Evolutionary conservation across 495 filamentous ascomycete species (phyloP).

Genomic region (Podospora tetraspora): DNA sequence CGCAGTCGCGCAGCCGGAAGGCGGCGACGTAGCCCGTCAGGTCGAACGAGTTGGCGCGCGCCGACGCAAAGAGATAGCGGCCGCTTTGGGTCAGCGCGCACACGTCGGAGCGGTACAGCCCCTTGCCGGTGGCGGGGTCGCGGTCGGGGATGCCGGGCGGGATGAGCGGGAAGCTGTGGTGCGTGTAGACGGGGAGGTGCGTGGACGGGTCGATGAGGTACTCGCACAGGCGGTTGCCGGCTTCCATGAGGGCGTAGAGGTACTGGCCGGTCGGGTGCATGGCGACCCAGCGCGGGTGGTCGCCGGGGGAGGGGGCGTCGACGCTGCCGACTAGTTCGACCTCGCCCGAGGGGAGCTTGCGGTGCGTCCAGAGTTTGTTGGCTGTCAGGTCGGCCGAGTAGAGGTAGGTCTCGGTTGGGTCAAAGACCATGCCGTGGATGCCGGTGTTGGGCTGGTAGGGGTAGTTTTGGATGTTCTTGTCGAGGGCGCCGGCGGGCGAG

Average conservation of each 20-base stretch:
- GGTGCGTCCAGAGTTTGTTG: conserved; percentile 83
- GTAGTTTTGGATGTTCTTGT: conserved; percentile 72
- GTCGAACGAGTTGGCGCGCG: conserved; percentile 66
- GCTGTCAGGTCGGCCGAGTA: conserved; percentile 80
- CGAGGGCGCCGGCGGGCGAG: conserved; percentile 54
- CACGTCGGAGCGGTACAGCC: conserved; percentile 73
- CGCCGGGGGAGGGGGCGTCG: conserved; percentile 61
- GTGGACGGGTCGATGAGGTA: conserved; percentile 73
- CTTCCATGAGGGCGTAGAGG: conserved; percentile 81
- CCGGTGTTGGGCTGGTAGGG: conserved; percentile 66
- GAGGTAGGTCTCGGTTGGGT: conserved; percentile 74
- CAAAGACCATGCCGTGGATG: conserved; percentile 87
- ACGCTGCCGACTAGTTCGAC: conserved; percentile 62
- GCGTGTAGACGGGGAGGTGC: conserved; percentile 76
- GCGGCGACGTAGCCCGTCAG: conserved; percentile 76
- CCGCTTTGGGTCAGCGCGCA: conserved; percentile 60
- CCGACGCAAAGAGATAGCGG: conserved; percentile 73
- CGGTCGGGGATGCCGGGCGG: conserved; percentile 56
- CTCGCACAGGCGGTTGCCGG: conserved; percentile 70
- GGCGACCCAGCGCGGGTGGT: conserved; percentile 82
- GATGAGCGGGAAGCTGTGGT: conserved; percentile 69
- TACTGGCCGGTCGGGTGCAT: conserved; percentile 71
- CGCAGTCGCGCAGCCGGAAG: conserved; percentile 63
- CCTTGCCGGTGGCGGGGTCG: conserved; percentile 37
- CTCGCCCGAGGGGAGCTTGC: conserved; percentile 56